Base-by-base conservation (phyloP, 2,329 filamentous ascomycete genomes). In the Trichophyton verrucosum region DNA sequence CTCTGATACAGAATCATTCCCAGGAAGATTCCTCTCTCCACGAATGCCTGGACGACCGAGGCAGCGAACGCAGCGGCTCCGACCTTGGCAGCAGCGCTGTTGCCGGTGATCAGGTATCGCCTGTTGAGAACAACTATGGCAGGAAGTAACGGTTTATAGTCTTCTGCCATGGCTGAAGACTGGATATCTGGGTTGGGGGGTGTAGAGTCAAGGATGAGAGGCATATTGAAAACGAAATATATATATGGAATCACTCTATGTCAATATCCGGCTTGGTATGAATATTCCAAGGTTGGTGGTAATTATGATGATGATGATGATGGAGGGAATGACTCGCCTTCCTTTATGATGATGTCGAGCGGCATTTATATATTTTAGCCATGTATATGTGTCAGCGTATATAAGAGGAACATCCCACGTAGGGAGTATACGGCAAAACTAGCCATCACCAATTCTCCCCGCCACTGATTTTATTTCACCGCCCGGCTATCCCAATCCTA, bases 91-190 rank as follows among this genome's bases (percentile, higher is more conserved):
- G 51, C 51, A 15, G 51, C 5, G 51, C 51, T 17, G 22, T 55
- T 55, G 51, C n/a, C 51, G 27, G 51, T 55, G 51, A 55, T 55
- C 15, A 55, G 20, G 30, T 55, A 55, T 33, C 51, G 24, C 27
- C 51, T 36, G 51, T 55, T 55, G 51, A 55, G 51, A 27, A 55
- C 51, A 33, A 55, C 51, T 8, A 55, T 17, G n/a, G 51, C 51
- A 7, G 51, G 51, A 20, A 55, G 51, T 11, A 55, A 36, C 3
- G 30, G 27, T 36, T 55, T 36, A 55, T 20, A 55, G 30, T 55
- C 51, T 55, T 55, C 20, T 24, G 51, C 51, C 51, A 55, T 36
- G 27, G 15, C 7, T 30, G 27, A 51, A 51, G 46, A 30, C 30
- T 55, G 27, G 13, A 55, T 27, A 27, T 36, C 15, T 36, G 51